Base-by-base conservation (phyloP, 2,329 filamentous ascomycete genomes). In the Dryadomyces quercivorus region DNA sequence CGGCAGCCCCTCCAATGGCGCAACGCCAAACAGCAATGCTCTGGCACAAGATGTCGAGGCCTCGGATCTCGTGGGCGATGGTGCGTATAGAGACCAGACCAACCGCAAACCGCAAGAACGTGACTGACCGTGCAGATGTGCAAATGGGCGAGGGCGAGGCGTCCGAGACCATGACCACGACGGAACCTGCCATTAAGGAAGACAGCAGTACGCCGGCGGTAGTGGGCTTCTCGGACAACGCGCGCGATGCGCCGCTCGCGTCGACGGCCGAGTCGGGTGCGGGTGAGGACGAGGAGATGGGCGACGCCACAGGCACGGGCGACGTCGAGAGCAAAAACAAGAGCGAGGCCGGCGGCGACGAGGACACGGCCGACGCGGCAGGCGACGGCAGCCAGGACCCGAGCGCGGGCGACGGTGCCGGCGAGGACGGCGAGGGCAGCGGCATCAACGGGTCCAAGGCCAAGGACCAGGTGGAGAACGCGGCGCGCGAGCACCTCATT, bases 401-500 rank as follows among this genome's bases (percentile, higher is more conserved):
- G 10, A 51, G 48, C 44, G 53, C 44, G 2, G 57, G 59, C 10
- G 59, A 67, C 57, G 66, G 68, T 21, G 72, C 73, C 9, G 63
- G 69, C 13, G 76, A 75, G 55, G 70, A 71, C 44, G 76, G 75
- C 40, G 73, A 72, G 15, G 67, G 70, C 34, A 66, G 69, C 49
- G 74, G 70, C 18, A 62, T 58, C 52, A 78, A 79, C 46, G 72
- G 72, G 16, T 70, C 74, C 3, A 86, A 91, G 67, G 82, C 85
- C 45, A 96, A 95, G 70, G 81, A 90, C 54, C 81, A 81, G 3
- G 75, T 91, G 55, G 91, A 96, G 72, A 84, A 86, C 46, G 85
- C 89, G 4, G 94, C 93, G 52, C 88, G 92, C 60, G 87, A 92
- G 62, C 91, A 97, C 65, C 82, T 98, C 54, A 87, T 95, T 58